A percentile compares a stretch with the other conserved stretches of the same genome.
These are phyloP conservation scores for Boletus rufocinnamomeus DNA, from an alignment of 768 basidiomycete species.

Conservation along the genomic window DNA sequence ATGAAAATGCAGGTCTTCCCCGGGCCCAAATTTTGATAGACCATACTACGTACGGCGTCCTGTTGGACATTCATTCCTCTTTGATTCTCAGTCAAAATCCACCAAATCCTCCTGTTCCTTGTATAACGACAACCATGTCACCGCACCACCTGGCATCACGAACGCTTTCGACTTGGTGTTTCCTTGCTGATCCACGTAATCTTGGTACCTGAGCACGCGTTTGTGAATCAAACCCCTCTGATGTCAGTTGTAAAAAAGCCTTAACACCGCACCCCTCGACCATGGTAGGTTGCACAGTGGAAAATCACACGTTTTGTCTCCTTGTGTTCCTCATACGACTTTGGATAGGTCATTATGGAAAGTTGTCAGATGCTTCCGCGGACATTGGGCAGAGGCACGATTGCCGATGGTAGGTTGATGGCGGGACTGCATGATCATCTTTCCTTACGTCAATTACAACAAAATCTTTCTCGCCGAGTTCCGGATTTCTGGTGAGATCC, in stretches of 20 bases:
- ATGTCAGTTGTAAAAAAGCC: not conserved
- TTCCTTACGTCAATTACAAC: slow-evolving; percentile 53
- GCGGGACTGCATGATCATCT: slow-evolving; percentile 50
- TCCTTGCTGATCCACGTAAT: not conserved
- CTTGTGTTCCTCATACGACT: slow-evolving; percentile 44
- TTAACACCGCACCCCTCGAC: not conserved
- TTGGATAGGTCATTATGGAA: slow-evolving; percentile 48
- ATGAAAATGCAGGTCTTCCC: not conserved
- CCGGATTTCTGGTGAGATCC: no score
- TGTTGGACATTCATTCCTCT: no score
- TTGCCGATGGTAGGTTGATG: not conserved
- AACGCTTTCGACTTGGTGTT: not conserved
- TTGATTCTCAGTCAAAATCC: no score
- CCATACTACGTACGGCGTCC: not conserved
- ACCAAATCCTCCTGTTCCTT: no score
- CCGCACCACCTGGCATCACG: not conserved
- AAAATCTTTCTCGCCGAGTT: slow-evolving; percentile 27
- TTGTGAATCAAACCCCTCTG: no score
- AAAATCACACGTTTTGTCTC: slow-evolving; percentile 45
- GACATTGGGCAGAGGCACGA: slow-evolving; percentile 32
- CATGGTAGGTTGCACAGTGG: not conserved
- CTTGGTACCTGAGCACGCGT: not conserved
- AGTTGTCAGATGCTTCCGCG: slow-evolving; percentile 49
- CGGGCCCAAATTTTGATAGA: not conserved
- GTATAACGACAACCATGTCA: not conserved